Percentiles rank a stretch among this genome's conserved stretches.
phyloP scores from a whole-genome alignment of 116 monocot species.

The Dioscorea cayenensis region DNA sequence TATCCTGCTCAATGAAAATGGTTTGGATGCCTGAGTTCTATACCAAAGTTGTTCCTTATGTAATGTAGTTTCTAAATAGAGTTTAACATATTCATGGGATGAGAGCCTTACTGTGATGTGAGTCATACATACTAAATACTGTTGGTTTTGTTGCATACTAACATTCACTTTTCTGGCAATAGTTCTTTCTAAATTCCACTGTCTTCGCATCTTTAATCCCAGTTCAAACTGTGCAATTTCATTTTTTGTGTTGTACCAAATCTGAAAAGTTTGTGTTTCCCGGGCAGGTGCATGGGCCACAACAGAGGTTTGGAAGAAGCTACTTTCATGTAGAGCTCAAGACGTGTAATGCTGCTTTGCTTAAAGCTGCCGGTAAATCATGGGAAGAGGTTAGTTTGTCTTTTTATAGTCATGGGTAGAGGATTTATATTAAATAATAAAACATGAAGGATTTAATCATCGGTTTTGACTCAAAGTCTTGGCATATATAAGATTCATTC shows the following conservation, averaged over 20 bases:
- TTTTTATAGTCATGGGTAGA: not conserved
- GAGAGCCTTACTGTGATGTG: slow-evolving; percentile 85
- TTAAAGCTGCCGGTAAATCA: slow-evolving; percentile 76
- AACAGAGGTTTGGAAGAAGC: slow-evolving; percentile 99
- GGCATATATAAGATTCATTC: not conserved
- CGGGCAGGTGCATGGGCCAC: slow-evolving; percentile 95
- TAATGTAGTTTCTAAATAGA: no score
- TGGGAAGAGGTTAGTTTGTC: slow-evolving; percentile 70
- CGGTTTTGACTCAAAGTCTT: not conserved
- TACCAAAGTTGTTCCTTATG: no score
- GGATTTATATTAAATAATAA: not conserved
- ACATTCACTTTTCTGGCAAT: not conserved
- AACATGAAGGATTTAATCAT: not conserved
- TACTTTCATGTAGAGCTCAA: slow-evolving; percentile 79
- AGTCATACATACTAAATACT: slow-evolving; percentile 12
- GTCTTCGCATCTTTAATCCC: no score
- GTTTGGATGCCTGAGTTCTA: no score
- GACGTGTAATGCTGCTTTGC: slow-evolving; percentile 90
- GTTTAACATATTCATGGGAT: no score
- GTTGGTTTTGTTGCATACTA: not conserved
- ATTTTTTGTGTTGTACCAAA: no score
- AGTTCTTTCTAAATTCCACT: not conserved
- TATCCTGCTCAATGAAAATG: no score
- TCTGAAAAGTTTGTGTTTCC: slow-evolving; percentile 7
- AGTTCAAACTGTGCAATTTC: no score